Evolutionary conservation across 371 early-diverging fungal genomes (phyloP).

Genomic region (Rhizomucor pusillus): DNA sequence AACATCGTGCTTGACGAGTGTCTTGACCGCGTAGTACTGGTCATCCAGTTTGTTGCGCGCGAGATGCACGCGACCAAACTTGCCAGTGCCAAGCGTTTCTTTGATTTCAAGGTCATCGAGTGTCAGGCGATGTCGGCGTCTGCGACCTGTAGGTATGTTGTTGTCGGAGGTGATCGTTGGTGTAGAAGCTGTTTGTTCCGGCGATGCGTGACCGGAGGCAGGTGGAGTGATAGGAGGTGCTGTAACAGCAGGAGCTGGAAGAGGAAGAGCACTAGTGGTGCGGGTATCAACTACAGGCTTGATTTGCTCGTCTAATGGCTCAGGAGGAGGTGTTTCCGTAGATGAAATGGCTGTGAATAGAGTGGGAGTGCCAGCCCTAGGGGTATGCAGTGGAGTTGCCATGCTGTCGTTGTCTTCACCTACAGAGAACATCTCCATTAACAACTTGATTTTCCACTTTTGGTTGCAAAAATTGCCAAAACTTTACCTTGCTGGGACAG

Average conservation of each 20-base stretch:
- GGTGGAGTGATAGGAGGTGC: too few relatives aligned
- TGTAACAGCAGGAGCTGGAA: too few relatives aligned
- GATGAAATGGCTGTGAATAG: slow-evolving; percentile 1
- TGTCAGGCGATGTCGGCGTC: too few relatives aligned
- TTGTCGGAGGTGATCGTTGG: too few relatives aligned
- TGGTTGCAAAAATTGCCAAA: not conserved
- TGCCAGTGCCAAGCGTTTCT: slow-evolving; percentile 70
- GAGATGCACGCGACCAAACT: slow-evolving; percentile 70
- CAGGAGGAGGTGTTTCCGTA: not conserved
- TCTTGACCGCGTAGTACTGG: slow-evolving; percentile 85
- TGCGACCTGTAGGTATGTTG: too few relatives aligned
- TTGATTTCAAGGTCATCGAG: slow-evolving; percentile 34
- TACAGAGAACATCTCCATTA: not conserved
- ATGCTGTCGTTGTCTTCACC: slow-evolving; percentile 1
- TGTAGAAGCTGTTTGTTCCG: too few relatives aligned
- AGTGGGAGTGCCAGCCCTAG: not conserved
- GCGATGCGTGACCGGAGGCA: too few relatives aligned
- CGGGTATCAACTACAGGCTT: too few relatives aligned
- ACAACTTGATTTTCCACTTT: not conserved
- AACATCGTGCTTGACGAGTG: slow-evolving; percentile 90
- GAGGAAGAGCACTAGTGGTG: too few relatives aligned
- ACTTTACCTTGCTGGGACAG: too few relatives aligned
- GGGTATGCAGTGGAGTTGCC: not conserved
- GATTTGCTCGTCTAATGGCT: too few relatives aligned
- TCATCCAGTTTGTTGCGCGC: slow-evolving; percentile 44